Conservation (phyloP, 306 rosid species). For the Urtica urens region DNA sequence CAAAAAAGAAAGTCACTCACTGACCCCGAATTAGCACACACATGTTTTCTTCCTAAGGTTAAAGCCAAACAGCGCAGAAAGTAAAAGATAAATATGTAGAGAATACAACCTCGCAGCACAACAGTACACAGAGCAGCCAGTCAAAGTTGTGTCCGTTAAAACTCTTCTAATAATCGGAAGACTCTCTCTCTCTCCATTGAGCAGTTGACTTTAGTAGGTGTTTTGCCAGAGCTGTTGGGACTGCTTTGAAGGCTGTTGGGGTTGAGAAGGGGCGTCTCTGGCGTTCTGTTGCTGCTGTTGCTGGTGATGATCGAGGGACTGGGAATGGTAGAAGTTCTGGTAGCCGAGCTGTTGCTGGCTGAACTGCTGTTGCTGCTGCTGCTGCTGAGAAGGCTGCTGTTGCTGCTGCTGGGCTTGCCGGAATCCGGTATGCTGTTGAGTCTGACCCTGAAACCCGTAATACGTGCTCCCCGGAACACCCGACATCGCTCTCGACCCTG, state of each 20-base stretch:
- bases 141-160: conserved; percentile 66
- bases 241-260: conserved; percentile 87
- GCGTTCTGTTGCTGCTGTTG: conserved; percentile 60
- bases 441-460: conserved; percentile 93
- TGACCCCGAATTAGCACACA: conserved; percentile 77
- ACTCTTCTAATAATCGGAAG: conserved; percentile 30
- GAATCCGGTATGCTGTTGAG: conserved; percentile 62
- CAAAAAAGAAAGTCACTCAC: conserved; percentile 17
- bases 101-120: conserved; percentile 75
- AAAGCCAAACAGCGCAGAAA: conserved; percentile 46
- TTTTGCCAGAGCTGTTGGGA: conserved; percentile 95
- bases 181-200: no score
- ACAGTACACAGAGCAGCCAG: conserved; percentile 66
- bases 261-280: conserved; percentile 63
- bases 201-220: conserved; percentile 61
- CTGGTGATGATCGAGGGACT: conserved; percentile 50
- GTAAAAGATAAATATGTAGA: conserved; percentile 39
- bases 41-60: conserved; percentile 54
- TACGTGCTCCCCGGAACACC: conserved; percentile 74
- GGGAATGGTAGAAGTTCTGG: conserved; percentile 78
- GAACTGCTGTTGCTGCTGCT: conserved; percentile 90
- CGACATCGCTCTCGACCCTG: conserved; percentile 82
- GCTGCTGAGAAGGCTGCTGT: conserved; percentile 76
- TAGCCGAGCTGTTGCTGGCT: conserved; percentile 54
- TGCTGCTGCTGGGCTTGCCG: conserved; percentile 94